Conservation (phyloP, 768 basidiomycete genomes). For the Naganishia vishniacii region DNA sequence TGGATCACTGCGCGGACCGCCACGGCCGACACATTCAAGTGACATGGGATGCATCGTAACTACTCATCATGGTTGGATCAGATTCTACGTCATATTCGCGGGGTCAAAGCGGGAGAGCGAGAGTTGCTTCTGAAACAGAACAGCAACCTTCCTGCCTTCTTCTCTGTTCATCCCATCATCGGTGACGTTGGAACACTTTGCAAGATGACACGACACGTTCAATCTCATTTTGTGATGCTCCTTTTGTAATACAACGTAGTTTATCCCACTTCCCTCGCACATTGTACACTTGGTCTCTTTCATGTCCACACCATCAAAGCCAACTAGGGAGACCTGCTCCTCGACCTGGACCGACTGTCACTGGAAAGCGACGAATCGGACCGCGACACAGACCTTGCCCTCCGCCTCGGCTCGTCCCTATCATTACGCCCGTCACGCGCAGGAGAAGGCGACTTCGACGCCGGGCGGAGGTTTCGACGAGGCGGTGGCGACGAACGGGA, state of each 20-base stretch:
- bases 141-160: too few relatives aligned
- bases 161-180: too few relatives aligned
- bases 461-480: slow-evolving; percentile 9
- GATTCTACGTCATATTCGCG: neutral
- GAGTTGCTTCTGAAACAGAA: too few relatives aligned
- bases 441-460: slow-evolving; percentile 9
- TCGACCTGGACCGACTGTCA: slow-evolving; percentile 11
- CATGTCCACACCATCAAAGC: too few relatives aligned
- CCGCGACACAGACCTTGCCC: slow-evolving; percentile 7
- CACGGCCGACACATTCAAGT: too few relatives aligned
- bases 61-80: neutral
- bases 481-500: slow-evolving; percentile 2
- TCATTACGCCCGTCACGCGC: neutral
- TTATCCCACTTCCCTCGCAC: neutral
- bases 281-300: neutral
- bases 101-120: too few relatives aligned
- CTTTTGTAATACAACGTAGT: slow-evolving; percentile 18
- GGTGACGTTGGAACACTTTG: too few relatives aligned
- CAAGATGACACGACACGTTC: too few relatives aligned
- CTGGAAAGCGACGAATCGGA: slow-evolving; percentile 9
- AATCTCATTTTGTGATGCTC: too few relatives aligned
- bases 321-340: slow-evolving; percentile 10
- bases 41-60: too few relatives aligned
- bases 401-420: neutral
- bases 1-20: too few relatives aligned